phyloP scores from a whole-genome alignment of 441 rosid species.

The Francoa sonchifolia region DNA sequence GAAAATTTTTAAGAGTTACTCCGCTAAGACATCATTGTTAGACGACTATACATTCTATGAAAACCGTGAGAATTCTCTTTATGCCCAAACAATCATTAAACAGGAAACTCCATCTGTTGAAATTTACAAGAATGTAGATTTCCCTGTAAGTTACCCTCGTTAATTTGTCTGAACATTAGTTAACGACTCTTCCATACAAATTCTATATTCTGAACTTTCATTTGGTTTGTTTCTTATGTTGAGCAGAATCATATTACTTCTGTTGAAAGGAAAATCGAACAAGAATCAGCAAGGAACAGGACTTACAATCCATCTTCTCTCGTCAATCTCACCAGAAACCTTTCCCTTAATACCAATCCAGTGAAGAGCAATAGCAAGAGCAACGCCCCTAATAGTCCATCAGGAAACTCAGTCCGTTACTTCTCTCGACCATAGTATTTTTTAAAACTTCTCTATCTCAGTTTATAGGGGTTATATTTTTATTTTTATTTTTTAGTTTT shows the following conservation, averaged over 20 bases:
- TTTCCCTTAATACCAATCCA: constrained; percentile 27
- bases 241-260: constrained; percentile 12
- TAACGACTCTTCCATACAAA: no score
- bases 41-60: constrained; percentile 49
- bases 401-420: constrained; percentile 10
- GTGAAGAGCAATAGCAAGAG: constrained; percentile 17
- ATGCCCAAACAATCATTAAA: constrained; percentile 24
- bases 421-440: constrained; percentile 16
- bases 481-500: no score
- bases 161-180: no score
- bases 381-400: no score
- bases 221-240: neutral
- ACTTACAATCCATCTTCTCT: constrained; percentile 21
- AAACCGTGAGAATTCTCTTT: constrained; percentile 28
- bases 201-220: neutral
- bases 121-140: constrained; percentile 19
- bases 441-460: no score
- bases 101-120: constrained; percentile 37
- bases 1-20: constrained; percentile 28
- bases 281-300: constrained; percentile 9
- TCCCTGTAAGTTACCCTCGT: constrained; percentile 21
- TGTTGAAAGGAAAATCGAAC: constrained; percentile 14
- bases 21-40: constrained; percentile 26
- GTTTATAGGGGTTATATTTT: no score
- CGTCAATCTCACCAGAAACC: constrained; percentile 37